phyloP scores from a whole-genome alignment of 345 rosid genomes.

The Turnera subulata region DNA sequence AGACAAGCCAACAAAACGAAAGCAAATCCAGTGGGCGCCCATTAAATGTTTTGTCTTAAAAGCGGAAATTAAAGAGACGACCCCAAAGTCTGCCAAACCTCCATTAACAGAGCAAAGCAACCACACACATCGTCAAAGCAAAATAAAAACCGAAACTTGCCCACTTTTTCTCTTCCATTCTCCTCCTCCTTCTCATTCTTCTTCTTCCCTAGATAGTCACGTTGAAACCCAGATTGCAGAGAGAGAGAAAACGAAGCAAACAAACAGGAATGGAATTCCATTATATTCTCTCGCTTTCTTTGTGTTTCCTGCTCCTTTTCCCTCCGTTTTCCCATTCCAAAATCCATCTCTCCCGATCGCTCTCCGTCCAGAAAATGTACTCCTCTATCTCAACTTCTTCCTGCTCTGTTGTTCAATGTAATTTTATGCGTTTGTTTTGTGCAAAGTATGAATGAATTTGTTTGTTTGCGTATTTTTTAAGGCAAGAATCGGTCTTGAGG shows the following conservation, averaged over 20 bases:
- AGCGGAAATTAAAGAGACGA: too few species aligned
- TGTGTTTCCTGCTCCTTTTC: constrained; percentile 35
- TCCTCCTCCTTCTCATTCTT: too few species aligned
- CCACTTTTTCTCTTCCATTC: too few species aligned
- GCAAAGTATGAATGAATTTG: constrained; percentile 13
- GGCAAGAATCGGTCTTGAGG: constrained; percentile 44
- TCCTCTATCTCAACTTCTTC: neutral
- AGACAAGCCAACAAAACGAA: neutral
- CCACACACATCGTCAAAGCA: too few species aligned
- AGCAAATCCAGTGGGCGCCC: constrained; percentile 25
- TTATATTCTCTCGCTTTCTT: constrained; percentile 32
- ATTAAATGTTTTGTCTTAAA: neutral
- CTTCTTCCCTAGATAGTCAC: too few species aligned
- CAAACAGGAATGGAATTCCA: constrained; percentile 39
- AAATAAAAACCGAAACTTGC: too few species aligned
- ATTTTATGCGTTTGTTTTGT: neutral
- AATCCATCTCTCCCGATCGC: constrained; percentile 29
- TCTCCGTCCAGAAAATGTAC: constrained; percentile 29
- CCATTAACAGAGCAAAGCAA: too few species aligned
- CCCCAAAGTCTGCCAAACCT: too few species aligned
- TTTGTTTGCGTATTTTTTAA: constrained; percentile 16
- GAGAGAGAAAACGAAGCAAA: neutral
- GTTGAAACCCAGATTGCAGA: neutral
- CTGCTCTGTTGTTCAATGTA: neutral
- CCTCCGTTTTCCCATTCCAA: constrained; percentile 35